phyloP scores from a whole-genome alignment of 164 flowering plant species.

The Kalanchoe fedtschenkoi region DNA sequence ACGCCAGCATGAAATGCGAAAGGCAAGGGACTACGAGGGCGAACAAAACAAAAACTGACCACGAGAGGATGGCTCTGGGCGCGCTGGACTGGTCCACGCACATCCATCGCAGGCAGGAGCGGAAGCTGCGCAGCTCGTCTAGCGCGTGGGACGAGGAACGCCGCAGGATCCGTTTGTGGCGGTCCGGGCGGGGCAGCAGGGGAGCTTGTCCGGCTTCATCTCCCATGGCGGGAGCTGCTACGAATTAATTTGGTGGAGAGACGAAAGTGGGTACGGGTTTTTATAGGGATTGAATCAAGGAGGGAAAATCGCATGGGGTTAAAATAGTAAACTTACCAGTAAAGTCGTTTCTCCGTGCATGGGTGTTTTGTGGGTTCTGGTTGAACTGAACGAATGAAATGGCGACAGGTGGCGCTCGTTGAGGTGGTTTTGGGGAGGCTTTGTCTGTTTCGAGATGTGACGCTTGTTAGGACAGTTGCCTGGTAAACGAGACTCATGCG shows the following conservation, averaged over 20 bases:
- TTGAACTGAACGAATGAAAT: background rate
- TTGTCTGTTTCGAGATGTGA: too few relatives aligned
- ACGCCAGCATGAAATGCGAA: slow-evolving; percentile 65
- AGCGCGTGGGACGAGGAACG: slow-evolving; percentile 38
- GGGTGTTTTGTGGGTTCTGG: slow-evolving; percentile 6
- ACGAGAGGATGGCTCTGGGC: slow-evolving; percentile 39
- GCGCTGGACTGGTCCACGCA: slow-evolving; percentile 72
- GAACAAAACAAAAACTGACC: slow-evolving; percentile 55
- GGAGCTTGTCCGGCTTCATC: background rate
- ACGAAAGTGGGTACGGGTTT: background rate
- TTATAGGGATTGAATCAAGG: background rate
- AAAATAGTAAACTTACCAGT: background rate
- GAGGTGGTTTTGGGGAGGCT: background rate
- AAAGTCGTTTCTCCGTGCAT: background rate
- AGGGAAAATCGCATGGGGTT: background rate
- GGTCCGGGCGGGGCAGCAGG: background rate
- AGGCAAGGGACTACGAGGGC: slow-evolving; percentile 43
- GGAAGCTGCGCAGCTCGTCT: slow-evolving; percentile 63
- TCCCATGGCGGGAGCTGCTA: slow-evolving; percentile 6
- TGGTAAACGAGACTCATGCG: too few relatives aligned
- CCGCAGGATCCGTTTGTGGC: slow-evolving; percentile 12
- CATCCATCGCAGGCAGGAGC: slow-evolving; percentile 69
- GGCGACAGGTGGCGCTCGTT: background rate
- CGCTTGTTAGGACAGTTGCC: too few relatives aligned
- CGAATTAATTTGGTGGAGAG: background rate